Evolutionary conservation across 768 basidiomycete species (phyloP).

Genomic region (Amanita subjunquillea): DNA sequence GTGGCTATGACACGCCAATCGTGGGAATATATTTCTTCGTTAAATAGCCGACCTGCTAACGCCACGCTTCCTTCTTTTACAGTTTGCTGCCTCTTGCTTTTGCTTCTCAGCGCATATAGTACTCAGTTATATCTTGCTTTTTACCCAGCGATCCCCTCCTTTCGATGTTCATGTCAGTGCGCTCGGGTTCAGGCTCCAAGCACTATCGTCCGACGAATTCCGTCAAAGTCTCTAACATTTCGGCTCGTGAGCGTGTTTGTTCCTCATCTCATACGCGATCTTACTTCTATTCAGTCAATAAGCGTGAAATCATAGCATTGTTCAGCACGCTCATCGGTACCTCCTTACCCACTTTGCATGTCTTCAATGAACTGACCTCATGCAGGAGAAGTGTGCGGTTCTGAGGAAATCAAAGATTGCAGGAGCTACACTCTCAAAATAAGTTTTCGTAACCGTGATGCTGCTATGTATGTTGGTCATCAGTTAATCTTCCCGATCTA

Average conservation of each 20-base stretch:
- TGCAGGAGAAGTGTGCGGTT: slow-evolving; percentile 42
- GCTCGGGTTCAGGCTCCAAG: slow-evolving; percentile 14
- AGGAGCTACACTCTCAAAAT: slow-evolving; percentile 36
- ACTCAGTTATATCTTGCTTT: slow-evolving; percentile 13
- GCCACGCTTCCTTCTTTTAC: slow-evolving; percentile 1
- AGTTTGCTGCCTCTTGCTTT: slow-evolving; percentile 4
- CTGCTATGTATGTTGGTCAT: slow-evolving; percentile 34
- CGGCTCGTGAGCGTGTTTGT: slow-evolving; percentile 22
- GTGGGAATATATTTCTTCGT: not conserved
- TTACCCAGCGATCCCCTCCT: slow-evolving; percentile 8
- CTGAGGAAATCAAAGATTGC: slow-evolving; percentile 28
- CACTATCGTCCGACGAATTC: slow-evolving; percentile 29
- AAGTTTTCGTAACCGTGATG: slow-evolving; percentile 41
- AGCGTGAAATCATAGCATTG: slow-evolving; percentile 40
- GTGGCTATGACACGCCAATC: not conserved
- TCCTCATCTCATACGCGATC: not conserved
- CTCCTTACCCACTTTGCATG: not conserved
- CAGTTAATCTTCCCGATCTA: not conserved
- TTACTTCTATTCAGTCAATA: slow-evolving; percentile 2
- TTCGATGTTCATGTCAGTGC: slow-evolving; percentile 3
- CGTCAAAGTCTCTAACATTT: slow-evolving; percentile 40
- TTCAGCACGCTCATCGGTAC: slow-evolving; percentile 53
- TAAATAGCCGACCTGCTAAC: not conserved
- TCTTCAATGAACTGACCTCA: not conserved
- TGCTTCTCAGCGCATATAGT: slow-evolving; percentile 6